Evolutionary conservation across 83 land plant genomes (phyloP).

Genomic region (Diphasiastrum complanatum): DNA sequence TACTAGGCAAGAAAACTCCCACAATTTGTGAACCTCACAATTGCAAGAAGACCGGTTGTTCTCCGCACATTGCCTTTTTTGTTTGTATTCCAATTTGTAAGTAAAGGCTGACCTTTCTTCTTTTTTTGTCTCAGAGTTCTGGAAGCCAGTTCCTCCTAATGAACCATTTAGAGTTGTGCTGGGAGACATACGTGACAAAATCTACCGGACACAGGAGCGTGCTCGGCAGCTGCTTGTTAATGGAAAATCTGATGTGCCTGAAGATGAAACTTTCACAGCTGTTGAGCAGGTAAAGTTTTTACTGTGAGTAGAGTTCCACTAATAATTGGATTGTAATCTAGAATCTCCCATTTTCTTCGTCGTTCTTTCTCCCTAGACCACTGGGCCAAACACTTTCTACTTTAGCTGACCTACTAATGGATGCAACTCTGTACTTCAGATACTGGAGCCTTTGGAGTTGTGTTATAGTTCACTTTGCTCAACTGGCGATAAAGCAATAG

Average conservation of each 20-base stretch:
- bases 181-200: slow-evolving; percentile 66
- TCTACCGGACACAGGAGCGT: slow-evolving; percentile 62
- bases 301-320: not conserved
- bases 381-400: too few relatives aligned
- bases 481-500: slow-evolving; percentile 78
- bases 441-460: slow-evolving; percentile 74
- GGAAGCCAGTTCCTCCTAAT: slow-evolving; percentile 73
- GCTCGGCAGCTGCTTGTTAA: slow-evolving; percentile 49
- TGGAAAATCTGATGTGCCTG: slow-evolving; percentile 67
- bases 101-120: not conserved
- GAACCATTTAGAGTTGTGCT: slow-evolving; percentile 75
- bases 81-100: too few relatives aligned
- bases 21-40: too few relatives aligned
- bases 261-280: slow-evolving; percentile 47
- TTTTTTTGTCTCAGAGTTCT: slow-evolving; percentile 46
- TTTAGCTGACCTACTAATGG: too few relatives aligned
- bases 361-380: too few relatives aligned
- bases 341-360: too few relatives aligned
- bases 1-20: too few relatives aligned
- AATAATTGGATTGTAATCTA: too few relatives aligned
- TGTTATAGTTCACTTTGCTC: slow-evolving; percentile 65
- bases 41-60: too few relatives aligned
- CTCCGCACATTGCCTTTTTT: too few relatives aligned
- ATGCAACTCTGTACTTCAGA: slow-evolving; percentile 24
- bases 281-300: slow-evolving; percentile 44